These are phyloP conservation scores for Exophiala oligosperma DNA, from an alignment of 2,329 filamentous ascomycete species.

Conservation along the genomic window DNA sequence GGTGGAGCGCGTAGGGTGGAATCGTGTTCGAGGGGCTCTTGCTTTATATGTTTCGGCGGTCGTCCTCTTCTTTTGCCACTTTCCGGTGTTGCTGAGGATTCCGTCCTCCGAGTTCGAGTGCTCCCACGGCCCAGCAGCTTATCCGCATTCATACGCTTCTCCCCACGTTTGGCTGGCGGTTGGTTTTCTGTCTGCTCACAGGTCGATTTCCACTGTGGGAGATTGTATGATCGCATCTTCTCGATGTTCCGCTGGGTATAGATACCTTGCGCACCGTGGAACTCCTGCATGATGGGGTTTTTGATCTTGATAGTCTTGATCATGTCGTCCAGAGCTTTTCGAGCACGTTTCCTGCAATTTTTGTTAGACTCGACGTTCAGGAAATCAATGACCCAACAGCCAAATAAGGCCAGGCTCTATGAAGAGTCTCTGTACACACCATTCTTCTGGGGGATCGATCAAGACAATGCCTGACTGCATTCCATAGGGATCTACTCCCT, in stretches of 20 bases:
- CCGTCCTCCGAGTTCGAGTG: slow-evolving; percentile 47
- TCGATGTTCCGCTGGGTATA: slow-evolving; percentile 98
- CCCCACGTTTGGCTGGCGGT: slow-evolving; percentile 83
- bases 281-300: slow-evolving; percentile 97
- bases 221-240: slow-evolving; percentile 91
- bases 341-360: slow-evolving; percentile 22
- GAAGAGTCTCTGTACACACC: slow-evolving; percentile 56
- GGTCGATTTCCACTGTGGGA: slow-evolving; percentile 91
- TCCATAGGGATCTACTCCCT: slow-evolving; percentile 86
- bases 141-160: slow-evolving; percentile 39
- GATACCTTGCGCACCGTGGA: slow-evolving; percentile 90
- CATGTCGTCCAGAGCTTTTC: slow-evolving; percentile 68
- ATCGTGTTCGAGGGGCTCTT: slow-evolving; percentile 40
- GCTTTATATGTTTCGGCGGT: slow-evolving; percentile 39
- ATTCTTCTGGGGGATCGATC: slow-evolving; percentile 89
- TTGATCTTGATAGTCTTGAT: slow-evolving; percentile 91
- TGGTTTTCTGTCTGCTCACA: slow-evolving; percentile 96
- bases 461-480: slow-evolving; percentile 98
- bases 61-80: slow-evolving; percentile 40
- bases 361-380: not conserved
- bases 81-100: slow-evolving; percentile 40
- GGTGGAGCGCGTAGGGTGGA: slow-evolving; percentile 49
- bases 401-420: no score
- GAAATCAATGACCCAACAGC: no score
- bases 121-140: slow-evolving; percentile 27